These are phyloP conservation scores for Manihot esculenta DNA, from an alignment of 441 rosid species.

Conservation along the genomic window DNA sequence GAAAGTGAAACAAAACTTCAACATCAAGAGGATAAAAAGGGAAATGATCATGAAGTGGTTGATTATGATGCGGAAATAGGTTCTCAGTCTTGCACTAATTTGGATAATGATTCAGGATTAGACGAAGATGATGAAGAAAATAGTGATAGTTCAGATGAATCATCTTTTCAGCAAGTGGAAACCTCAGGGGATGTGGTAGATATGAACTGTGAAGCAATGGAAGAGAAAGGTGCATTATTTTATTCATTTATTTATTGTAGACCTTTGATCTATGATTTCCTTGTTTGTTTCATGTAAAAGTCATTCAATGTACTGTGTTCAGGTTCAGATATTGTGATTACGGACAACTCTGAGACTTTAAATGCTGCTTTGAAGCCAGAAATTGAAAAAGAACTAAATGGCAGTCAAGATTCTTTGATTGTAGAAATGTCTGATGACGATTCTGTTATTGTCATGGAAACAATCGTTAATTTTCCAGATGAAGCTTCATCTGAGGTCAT, in stretches of 20 bases:
- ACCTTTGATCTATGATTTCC: background rate
- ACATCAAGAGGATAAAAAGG: slow-evolving; percentile 3
- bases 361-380: slow-evolving; percentile 10
- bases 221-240: slow-evolving; percentile 31
- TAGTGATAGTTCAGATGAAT: slow-evolving; percentile 19
- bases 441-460: background rate
- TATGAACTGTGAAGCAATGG: slow-evolving; percentile 3
- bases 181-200: slow-evolving; percentile 12
- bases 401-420: background rate
- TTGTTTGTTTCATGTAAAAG: background rate
- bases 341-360: slow-evolving; percentile 18
- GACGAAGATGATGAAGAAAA: slow-evolving; percentile 8
- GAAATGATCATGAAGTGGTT: slow-evolving; percentile 3
- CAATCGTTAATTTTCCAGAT: background rate
- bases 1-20: slow-evolving; percentile 16
- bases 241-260: background rate
- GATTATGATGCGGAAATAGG: too few relatives aligned
- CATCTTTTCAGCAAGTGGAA: slow-evolving; percentile 9
- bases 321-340: slow-evolving; percentile 16
- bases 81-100: slow-evolving; percentile 10
- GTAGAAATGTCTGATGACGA: slow-evolving; percentile 17
- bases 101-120: slow-evolving; percentile 16
- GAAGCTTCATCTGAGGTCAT: slow-evolving; percentile 3
- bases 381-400: background rate
- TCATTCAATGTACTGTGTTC: background rate